phyloP scores from a whole-genome alignment of 2,329 filamentous ascomycete genomes.

The Fusarium xyrophilum region DNA sequence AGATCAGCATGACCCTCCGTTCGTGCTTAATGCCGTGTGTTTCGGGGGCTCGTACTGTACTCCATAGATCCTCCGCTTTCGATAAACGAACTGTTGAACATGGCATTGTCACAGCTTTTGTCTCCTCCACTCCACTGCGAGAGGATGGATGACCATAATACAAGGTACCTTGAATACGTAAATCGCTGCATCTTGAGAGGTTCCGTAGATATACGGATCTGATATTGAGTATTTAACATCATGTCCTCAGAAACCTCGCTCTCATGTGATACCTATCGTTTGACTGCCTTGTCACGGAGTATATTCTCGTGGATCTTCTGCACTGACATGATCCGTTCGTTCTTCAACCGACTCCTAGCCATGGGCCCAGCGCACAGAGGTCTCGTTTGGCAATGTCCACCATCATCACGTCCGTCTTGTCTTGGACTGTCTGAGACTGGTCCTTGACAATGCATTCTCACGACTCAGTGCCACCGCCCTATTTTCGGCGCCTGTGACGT shows the following conservation, averaged over 20 bases:
- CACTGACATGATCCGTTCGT: background rate
- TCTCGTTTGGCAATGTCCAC: slow-evolving; percentile 28
- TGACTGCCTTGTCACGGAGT: background rate
- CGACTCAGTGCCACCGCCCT: slow-evolving; percentile 9
- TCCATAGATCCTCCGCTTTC: slow-evolving; percentile 32
- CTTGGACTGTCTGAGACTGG: slow-evolving; percentile 12
- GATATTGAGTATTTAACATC: background rate
- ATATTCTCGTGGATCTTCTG: background rate
- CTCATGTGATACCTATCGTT: too few species aligned
- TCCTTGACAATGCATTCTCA: slow-evolving; percentile 7
- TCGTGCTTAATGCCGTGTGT: slow-evolving; percentile 14
- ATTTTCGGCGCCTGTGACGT: slow-evolving; percentile 14
- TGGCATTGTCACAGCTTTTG: slow-evolving; percentile 29
- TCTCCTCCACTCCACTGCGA: background rate
- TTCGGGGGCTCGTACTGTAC: slow-evolving; percentile 16
- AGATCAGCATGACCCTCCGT: slow-evolving; percentile 4
- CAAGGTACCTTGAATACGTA: background rate
- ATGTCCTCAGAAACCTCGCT: background rate
- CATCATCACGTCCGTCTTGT: background rate
- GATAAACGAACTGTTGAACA: slow-evolving; percentile 34
- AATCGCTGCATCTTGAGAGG: background rate
- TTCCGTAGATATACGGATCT: background rate
- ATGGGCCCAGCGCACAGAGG: slow-evolving; percentile 23
- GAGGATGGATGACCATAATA: background rate
- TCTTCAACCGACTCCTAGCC: background rate